Percentiles rank a stretch among this genome's conserved stretches.
phyloP scores from a whole-genome alignment of 208 protist species.

The Leishmania major region DNA sequence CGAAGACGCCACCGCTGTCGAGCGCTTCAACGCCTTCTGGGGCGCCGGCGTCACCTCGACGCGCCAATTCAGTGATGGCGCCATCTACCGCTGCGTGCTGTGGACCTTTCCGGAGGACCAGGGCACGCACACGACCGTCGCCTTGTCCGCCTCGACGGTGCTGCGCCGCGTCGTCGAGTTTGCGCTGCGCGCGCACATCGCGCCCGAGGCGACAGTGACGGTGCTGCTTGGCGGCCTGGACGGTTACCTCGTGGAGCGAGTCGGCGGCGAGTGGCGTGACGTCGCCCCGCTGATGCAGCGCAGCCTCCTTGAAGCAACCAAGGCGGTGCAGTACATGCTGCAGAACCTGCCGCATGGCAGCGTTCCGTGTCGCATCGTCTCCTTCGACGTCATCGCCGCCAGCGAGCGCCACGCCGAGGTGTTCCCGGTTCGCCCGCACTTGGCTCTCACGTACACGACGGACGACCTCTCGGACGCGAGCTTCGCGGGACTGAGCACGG shows the following conservation, averaged over 20 bases:
- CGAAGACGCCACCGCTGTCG: slow-evolving; percentile 69
- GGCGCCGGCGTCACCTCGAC: slow-evolving; percentile 68
- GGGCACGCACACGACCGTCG: slow-evolving; percentile 52
- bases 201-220: slow-evolving; percentile 31
- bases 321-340: slow-evolving; percentile 67
- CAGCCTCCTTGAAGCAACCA: slow-evolving; percentile 58
- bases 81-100: slow-evolving; percentile 85
- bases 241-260: slow-evolving; percentile 59
- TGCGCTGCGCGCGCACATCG: slow-evolving; percentile 63
- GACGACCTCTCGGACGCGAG: slow-evolving; percentile 50
- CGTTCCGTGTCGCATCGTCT: slow-evolving; percentile 77
- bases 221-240: slow-evolving; percentile 71
- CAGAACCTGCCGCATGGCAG: slow-evolving; percentile 52
- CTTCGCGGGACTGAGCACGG: slow-evolving; percentile 62
- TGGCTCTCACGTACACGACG: slow-evolving; percentile 75
- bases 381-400: slow-evolving; percentile 75
- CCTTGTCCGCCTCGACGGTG: slow-evolving; percentile 58
- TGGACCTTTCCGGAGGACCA: slow-evolving; percentile 67
- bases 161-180: slow-evolving; percentile 61
- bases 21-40: slow-evolving; percentile 84
- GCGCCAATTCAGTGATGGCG: slow-evolving; percentile 85
- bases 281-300: slow-evolving; percentile 59
- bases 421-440: slow-evolving; percentile 78
- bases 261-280: slow-evolving; percentile 82
- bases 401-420: slow-evolving; percentile 73